phyloP scores from a whole-genome alignment of 2,329 filamentous ascomycete genomes.

The Aspergillus costaricaensis region DNA sequence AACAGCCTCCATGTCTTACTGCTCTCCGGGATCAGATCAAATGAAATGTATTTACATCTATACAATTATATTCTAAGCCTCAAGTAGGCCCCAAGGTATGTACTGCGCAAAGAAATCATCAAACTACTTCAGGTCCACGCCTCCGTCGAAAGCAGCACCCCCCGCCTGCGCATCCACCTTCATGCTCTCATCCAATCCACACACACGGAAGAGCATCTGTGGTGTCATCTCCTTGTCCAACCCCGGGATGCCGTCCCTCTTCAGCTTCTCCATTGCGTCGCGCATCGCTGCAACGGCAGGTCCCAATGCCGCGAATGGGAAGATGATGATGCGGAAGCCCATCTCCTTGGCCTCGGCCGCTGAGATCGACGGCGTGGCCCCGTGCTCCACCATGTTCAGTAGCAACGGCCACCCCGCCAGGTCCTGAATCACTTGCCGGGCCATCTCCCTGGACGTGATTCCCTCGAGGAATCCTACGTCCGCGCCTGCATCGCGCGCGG shows the following conservation, averaged over 20 bases:
- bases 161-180: conserved; percentile 44
- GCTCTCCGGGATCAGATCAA: neutral
- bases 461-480: conserved; percentile 48
- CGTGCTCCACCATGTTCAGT: conserved; percentile 50
- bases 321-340: conserved; percentile 48
- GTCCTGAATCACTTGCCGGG: conserved; percentile 36
- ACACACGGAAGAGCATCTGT: conserved; percentile 47
- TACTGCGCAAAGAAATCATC: neutral
- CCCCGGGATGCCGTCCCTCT: conserved; percentile 36
- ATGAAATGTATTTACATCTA: neutral
- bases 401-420: conserved; percentile 44
- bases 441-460: conserved; percentile 41
- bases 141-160: conserved; percentile 35
- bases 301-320: conserved; percentile 43
- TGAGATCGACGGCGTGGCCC: conserved; percentile 43
- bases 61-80: neutral
- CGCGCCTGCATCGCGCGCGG: conserved; percentile 43
- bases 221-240: conserved; percentile 35
- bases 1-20: neutral
- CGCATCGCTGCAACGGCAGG: conserved; percentile 42
- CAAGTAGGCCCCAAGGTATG: too few species aligned
- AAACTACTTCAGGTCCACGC: conserved; percentile 30
- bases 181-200: conserved; percentile 45
- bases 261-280: conserved; percentile 40
- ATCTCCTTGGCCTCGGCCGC: conserved; percentile 41